Evolutionary conservation across 805 yeast genomes (phyloP), one percentile per base, ranked within the genome.

Genomic region (Pichia phayaonensis): DNA sequence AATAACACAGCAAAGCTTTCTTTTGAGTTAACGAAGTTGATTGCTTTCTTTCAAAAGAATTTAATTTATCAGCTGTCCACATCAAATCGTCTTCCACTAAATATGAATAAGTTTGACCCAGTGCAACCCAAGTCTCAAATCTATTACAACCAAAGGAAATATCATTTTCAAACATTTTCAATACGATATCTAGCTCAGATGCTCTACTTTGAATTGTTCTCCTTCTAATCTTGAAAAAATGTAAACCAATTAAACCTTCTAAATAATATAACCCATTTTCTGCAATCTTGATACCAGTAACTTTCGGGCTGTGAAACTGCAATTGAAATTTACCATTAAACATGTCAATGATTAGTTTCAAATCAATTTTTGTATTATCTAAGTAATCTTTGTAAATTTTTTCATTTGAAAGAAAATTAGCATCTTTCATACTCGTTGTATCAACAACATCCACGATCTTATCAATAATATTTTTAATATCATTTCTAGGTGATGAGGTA

Each of bases 61-160:
- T 83, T 38, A 89, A 67, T 59, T 86, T 86, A 59, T 90, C 97
- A 0, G 96, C 82, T 1, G 92, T 86, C 95, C 96, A 89, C n/a
- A 87, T 80, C 50, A 94, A 67, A 55, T 88, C 96, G 63, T 90
- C 96, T 56, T 92, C 97, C 0, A 85, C 95, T 40, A 86, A 69
- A 51, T 73, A 81, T 0, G 90, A 83, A 57, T 76, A 90, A 0
- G 92, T 82, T 60, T 84, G 89, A 0, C 95, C 96, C 15, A 94
- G 63, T 1, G 88, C 73, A 40, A 81, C 71, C 99, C 99, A 94
- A 10, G 87, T 80, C 65, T 94, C 99, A 44, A 84, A 73, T 29
- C 97, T 70, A 40, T 76, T 69, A 2, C 85, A 75, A 4, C 85
- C 81, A 58, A 82, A 82, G 1, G 81, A 59, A 18, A 94, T 65